These are phyloP conservation scores for Rhizopus sp. DNA, from an alignment of 371 early-diverging fungal species.

Conservation along the genomic window DNA sequence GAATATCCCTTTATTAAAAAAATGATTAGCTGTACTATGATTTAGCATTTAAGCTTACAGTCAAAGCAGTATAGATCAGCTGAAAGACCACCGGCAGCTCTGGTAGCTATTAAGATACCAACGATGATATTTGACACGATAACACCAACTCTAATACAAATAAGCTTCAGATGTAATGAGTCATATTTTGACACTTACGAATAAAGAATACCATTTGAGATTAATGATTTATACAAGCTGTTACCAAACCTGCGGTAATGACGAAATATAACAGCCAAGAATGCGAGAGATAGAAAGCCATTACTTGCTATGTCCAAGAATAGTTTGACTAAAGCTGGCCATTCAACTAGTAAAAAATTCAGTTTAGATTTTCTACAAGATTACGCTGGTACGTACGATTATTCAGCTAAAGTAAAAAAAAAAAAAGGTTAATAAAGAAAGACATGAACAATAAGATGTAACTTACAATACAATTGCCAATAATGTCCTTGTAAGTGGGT, in stretches of 20 bases:
- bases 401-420: conserved; percentile 22
- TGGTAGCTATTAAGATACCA: conserved; percentile 38
- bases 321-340: conserved; percentile 52
- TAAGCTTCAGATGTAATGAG: neutral
- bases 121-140: conserved; percentile 40
- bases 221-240: conserved; percentile 34
- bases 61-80: conserved; percentile 50
- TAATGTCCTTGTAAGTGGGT: conserved; percentile 31
- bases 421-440: neutral
- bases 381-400: conserved; percentile 25
- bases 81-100: conserved; percentile 39
- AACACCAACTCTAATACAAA: conserved; percentile 28
- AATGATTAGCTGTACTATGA: neutral
- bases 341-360: conserved; percentile 32
- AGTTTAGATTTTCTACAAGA: neutral
- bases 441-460: neutral
- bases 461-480: conserved; percentile 45
- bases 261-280: conserved; percentile 37
- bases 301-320: conserved; percentile 45
- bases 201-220: conserved; percentile 42
- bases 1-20: conserved; percentile 33
- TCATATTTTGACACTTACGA: conserved; percentile 28
- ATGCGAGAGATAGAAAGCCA: conserved; percentile 40
- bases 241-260: conserved; percentile 42
- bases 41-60: conserved; percentile 26